Conservation (phyloP, 352 stramenopile genomes). For the Phytophthora idaei region DNA sequence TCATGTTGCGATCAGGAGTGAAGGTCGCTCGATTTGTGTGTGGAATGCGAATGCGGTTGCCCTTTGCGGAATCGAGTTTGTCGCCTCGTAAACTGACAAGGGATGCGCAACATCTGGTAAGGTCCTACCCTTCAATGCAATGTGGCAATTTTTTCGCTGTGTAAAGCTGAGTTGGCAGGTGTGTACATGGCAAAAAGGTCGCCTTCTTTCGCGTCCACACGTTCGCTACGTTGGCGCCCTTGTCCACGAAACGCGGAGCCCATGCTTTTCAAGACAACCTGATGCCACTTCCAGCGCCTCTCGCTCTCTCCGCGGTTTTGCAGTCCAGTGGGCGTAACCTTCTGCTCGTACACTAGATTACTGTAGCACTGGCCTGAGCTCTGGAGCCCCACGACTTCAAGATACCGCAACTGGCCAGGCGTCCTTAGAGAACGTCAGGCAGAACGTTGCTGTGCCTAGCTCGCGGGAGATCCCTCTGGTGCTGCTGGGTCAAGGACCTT, state of each 20-base stretch:
- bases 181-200: slow-evolving; percentile 1
- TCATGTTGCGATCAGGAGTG: slow-evolving; percentile 34
- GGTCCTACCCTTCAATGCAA: slow-evolving; percentile 29
- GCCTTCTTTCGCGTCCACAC: slow-evolving; percentile 36
- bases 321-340: not conserved
- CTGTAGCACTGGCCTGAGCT: slow-evolving; percentile 9
- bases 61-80: slow-evolving; percentile 1
- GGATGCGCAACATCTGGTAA: slow-evolving; percentile 17
- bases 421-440: not conserved
- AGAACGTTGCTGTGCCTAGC: not conserved
- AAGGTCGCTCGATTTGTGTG: slow-evolving; percentile 10
- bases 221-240: not conserved
- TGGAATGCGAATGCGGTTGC: slow-evolving; percentile 14
- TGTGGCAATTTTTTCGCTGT: slow-evolving; percentile 17
- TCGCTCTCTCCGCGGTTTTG: not conserved
- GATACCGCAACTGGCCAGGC: not conserved
- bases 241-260: not conserved
- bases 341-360: not conserved
- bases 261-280: not conserved
- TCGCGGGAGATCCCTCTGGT: slow-evolving; percentile 9
- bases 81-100: slow-evolving; percentile 23
- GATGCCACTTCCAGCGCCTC: not conserved
- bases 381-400: slow-evolving; percentile 10
- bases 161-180: not conserved
- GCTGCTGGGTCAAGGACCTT: not conserved